phyloP scores from a whole-genome alignment of 2,329 filamentous ascomycete genomes.

The Nannizzia gypsea region DNA sequence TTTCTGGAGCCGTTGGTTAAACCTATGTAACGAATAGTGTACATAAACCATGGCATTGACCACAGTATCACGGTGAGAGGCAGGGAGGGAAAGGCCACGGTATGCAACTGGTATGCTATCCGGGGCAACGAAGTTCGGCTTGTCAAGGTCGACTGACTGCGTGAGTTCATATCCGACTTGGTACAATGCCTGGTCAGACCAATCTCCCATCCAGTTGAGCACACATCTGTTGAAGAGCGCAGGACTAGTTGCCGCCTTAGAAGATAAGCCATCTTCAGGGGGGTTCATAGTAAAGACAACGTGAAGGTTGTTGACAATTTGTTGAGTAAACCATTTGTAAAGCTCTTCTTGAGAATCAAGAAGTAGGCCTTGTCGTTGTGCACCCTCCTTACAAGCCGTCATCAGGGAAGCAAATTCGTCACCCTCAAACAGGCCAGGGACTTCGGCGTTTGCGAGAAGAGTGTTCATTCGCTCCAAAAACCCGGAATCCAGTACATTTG shows the following conservation, averaged over 20 bases:
- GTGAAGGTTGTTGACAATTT: constrained; percentile 97
- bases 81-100: constrained; percentile 68
- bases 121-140: constrained; percentile 70
- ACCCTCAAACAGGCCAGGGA: constrained; percentile 96
- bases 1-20: constrained; percentile 77
- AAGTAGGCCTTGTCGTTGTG: constrained; percentile 85
- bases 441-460: constrained; percentile 94
- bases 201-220: constrained; percentile 99
- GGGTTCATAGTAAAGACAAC: constrained; percentile 99
- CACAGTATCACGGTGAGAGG: constrained; percentile 80
- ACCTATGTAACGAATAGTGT: constrained; percentile 82
- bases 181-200: constrained; percentile 98
- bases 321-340: constrained; percentile 99
- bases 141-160: constrained; percentile 88
- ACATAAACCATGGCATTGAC: constrained; percentile 99
- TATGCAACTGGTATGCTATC: constrained; percentile 91
- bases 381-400: constrained; percentile 98
- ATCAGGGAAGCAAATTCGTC: constrained; percentile 97
- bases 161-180: constrained; percentile 94
- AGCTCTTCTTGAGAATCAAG: constrained; percentile 96
- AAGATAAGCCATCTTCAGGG: constrained; percentile 84
- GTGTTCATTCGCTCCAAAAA: constrained; percentile 99
- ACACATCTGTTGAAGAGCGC: constrained; percentile 99
- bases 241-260: constrained; percentile 93
- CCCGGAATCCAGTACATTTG: constrained; percentile 94